A percentile compares a stretch with the other conserved stretches of the same genome.
Evolutionary conservation across 2,329 filamentous ascomycete species (phyloP).

Genomic region (Endothia cerciana): DNA sequence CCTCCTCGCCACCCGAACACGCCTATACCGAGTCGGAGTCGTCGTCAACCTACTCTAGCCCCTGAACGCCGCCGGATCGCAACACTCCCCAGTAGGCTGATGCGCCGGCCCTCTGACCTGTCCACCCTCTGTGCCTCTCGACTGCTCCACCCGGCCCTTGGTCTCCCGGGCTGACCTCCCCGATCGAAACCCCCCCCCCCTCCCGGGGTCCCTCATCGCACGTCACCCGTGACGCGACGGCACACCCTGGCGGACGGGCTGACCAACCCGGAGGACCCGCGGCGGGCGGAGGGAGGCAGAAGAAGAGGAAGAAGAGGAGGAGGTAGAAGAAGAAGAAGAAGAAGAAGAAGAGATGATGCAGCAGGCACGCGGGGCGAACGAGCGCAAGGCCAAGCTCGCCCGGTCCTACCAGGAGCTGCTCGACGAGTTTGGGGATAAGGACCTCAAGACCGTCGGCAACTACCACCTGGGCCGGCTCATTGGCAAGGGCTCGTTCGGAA

Average conservation of each 20-base stretch:
- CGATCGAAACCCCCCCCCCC: too few species aligned
- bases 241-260: conserved; percentile 8
- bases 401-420: conserved; percentile 96
- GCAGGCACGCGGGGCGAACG: conserved; percentile 22
- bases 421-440: conserved; percentile 91
- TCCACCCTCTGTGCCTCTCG: neutral
- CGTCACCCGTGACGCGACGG: conserved; percentile 11
- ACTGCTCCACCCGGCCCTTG: neutral
- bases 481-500: conserved; percentile 97
- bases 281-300: conserved; percentile 19
- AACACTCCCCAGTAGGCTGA: neutral
- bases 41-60: neutral
- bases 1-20: neutral
- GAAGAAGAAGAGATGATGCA: conserved; percentile 24
- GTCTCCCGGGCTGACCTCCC: too few species aligned
- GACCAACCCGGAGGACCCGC: conserved; percentile 21
- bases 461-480: conserved; percentile 91
- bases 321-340: neutral
- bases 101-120: neutral
- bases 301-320: neutral
- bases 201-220: neutral
- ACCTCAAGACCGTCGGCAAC: conserved; percentile 91
- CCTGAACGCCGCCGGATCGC: neutral
- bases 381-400: conserved; percentile 68
- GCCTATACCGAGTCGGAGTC: neutral